Base-by-base conservation (phyloP, 768 basidiomycete species). In the Pholiota microspora region DNA sequence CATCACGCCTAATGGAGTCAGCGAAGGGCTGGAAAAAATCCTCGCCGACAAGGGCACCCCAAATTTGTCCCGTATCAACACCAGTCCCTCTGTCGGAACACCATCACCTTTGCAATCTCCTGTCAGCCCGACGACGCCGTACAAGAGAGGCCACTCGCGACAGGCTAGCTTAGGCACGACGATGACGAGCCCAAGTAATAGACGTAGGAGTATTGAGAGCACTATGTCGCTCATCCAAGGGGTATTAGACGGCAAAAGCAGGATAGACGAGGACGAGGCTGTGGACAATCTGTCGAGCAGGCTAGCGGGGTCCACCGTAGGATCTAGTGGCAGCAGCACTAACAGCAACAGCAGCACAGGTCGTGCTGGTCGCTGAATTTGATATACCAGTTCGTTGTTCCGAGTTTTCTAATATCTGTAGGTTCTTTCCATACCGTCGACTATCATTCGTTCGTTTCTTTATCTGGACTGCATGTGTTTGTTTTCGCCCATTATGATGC, bases 151-250 rank as follows among this genome's bases (percentile, higher is more conserved):
- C 12, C 89, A 90, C 61, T 79, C 78, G 2, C 79, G 92, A 40
- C 85, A 89, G 63, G 84, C 87, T 48, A 94, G 92, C 65, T 70
- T 98, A 58, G 96, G 96, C 3, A 98, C 96, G 59, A 98, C 95
- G 59, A 89, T 87, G 84, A 96, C 95, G 48, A 91, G 88, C 64
- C 96, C 97, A 12, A 94, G 92, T 69, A 98, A 88, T 47, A 77
- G 97, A 60, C 77, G 96, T 71, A 77, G 96, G 69, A 93, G 90
- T 67, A 70, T 98, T 69, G 96, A 98, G 77, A 94, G 89, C 68
- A 98, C 97, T 49, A 94, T 95, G 78, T 88, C 88, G 58, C 82
- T 98, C 67, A 96, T 98, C 65, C 88, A 94, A 71, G 92, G 93
- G 61, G 96, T 90, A 5, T 85, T 88, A 71, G 94, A 96, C 49